phyloP scores from a whole-genome alignment of 1,139 yeast genomes.

The Sugiyamaella japonica region DNA sequence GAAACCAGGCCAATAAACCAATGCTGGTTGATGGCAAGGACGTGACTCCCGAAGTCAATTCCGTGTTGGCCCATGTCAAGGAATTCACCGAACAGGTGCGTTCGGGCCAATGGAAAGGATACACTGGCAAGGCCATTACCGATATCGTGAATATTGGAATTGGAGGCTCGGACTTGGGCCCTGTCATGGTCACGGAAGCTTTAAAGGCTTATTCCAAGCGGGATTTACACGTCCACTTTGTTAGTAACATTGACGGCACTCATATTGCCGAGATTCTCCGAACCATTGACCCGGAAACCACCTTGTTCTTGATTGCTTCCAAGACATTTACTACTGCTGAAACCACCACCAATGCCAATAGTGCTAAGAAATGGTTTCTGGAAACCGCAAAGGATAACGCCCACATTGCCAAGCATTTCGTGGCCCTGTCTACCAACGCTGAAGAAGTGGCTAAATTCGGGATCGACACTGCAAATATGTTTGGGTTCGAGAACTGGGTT shows the following conservation, averaged over 20 bases:
- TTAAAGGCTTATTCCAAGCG: conserved; percentile 83
- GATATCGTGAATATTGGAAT: conserved; percentile 97
- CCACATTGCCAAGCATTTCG: conserved; percentile 94
- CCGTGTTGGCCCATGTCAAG: conserved; percentile 91
- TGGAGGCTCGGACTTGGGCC: conserved; percentile 98
- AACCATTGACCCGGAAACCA: conserved; percentile 79
- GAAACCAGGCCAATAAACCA: conserved; percentile 76
- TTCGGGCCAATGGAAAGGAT: conserved; percentile 95
- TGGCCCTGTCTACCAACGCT: conserved; percentile 92
- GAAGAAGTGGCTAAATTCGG: conserved; percentile 90
- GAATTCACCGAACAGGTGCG: conserved; percentile 88
- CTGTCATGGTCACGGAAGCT: conserved; percentile 99
- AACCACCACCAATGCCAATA: conserved; percentile 91
- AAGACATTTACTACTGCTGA: conserved; percentile 99
- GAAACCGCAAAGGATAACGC: conserved; percentile 62
- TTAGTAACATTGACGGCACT: conserved; percentile 97
- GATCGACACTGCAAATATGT: conserved; percentile 96
- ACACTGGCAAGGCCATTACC: conserved; percentile 89
- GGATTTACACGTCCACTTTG: conserved; percentile 82
- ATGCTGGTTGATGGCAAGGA: conserved; percentile 88
- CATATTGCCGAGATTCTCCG: conserved; percentile 90
- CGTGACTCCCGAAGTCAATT: conserved; percentile 86
- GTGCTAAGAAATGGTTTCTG: conserved; percentile 94
- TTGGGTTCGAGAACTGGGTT: conserved; percentile 97
- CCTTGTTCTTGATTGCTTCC: conserved; percentile 91